Evolutionary conservation across 208 protist species (phyloP).

Genomic region (Vickermania spadyakhi): DNA sequence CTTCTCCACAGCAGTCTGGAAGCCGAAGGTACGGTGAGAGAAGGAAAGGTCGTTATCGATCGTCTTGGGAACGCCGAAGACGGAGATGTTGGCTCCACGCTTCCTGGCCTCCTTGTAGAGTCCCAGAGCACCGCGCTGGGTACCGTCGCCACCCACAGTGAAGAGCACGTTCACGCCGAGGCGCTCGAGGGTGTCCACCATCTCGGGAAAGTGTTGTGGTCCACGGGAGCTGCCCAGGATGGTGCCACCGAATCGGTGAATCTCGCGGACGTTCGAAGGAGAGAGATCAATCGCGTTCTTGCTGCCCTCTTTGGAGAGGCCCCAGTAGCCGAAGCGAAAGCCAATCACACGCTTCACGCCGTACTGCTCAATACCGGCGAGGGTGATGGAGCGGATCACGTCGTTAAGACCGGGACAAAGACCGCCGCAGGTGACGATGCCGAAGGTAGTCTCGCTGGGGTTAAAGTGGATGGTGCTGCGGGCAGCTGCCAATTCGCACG

Average conservation of each 20-base stretch:
- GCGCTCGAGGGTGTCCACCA: conserved; percentile 84
- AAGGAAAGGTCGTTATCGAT: conserved; percentile 95
- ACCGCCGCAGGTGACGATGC: conserved; percentile 93
- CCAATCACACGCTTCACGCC: conserved; percentile 88
- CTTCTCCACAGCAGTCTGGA: conserved; percentile 92
- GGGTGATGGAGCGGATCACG: conserved; percentile 89
- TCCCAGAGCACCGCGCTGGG: conserved; percentile 80
- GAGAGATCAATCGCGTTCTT: conserved; percentile 84
- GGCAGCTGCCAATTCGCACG: conserved; percentile 70
- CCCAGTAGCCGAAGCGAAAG: conserved; percentile 90
- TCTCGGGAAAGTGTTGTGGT: conserved; percentile 78
- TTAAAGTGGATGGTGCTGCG: conserved; percentile 86
- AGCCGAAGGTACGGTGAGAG: conserved; percentile 92
- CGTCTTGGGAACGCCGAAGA: conserved; percentile 94
- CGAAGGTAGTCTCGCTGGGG: conserved; percentile 75
- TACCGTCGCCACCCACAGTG: conserved; percentile 92
- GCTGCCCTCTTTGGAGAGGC: conserved; percentile 81
- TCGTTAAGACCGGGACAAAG: conserved; percentile 95
- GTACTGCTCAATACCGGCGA: conserved; percentile 70
- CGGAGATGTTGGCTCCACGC: conserved; percentile 74
- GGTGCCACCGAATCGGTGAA: conserved; percentile 90
- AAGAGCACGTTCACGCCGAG: conserved; percentile 89
- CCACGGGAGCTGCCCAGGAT: conserved; percentile 91
- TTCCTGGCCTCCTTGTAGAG: conserved; percentile 78
- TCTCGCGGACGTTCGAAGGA: conserved; percentile 61